Conservation (phyloP, 2,329 filamentous ascomycete genomes). For the Hymenoscyphus repandus region DNA sequence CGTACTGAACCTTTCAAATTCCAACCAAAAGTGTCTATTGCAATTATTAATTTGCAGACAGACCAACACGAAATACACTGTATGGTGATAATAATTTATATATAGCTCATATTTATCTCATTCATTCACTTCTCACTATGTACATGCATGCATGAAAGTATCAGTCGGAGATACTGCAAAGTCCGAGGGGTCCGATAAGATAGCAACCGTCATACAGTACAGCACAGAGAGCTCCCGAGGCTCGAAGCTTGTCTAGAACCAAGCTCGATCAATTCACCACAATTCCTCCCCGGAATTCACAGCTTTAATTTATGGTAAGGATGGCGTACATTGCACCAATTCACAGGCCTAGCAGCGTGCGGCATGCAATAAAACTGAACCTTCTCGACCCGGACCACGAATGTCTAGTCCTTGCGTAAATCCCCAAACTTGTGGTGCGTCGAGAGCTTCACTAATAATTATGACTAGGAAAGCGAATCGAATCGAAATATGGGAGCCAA, state of each 20-base stretch:
- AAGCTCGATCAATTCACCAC: background rate
- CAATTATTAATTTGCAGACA: no score
- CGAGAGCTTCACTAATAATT: conserved; percentile 18
- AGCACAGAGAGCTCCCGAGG: no score
- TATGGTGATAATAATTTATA: no score
- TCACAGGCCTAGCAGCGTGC: conserved; percentile 84
- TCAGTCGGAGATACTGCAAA: no score
- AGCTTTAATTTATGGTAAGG: background rate
- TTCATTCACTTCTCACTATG: no score
- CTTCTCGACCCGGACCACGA: conserved; percentile 71
- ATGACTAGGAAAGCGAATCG: conserved; percentile 69
- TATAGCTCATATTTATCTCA: no score
- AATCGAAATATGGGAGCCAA: conserved; percentile 74
- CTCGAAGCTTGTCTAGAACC: background rate
- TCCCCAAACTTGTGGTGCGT: background rate
- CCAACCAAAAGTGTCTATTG: no score
- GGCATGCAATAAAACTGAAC: conserved; percentile 77
- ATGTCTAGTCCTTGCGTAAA: conserved; percentile 83
- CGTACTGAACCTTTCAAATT: no score
- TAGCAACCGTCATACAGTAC: background rate
- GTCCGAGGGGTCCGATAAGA: background rate
- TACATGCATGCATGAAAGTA: no score
- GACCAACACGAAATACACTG: no score
- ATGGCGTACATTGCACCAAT: conserved; percentile 97
- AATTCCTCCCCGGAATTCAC: background rate